Evolutionary conservation across 2,329 filamentous ascomycete genomes (phyloP), one percentile per base, ranked within the genome.

Genomic region (Paraphaeosphaeria minitans): DNA sequence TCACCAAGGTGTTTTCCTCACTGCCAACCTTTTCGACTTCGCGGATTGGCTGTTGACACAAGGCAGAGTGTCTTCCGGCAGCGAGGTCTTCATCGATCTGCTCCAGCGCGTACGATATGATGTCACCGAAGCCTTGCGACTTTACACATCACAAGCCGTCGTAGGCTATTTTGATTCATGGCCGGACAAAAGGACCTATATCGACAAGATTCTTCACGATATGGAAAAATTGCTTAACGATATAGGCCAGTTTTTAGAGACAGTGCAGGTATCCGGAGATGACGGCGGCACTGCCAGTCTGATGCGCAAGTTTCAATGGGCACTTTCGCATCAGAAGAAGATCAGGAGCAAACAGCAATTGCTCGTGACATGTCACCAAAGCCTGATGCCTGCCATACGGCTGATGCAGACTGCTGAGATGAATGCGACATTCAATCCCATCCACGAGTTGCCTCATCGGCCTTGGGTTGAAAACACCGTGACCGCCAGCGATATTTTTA

Each of bases 241-340:
- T 13, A 71, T 75, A 4, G 73, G 73, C 13, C 56, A 57, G 35
- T 69, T 68, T n/a, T 62, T 75, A 21, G 66, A 74, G 22, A 59
- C 64, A 45, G 65, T 67, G 19, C 65, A 63, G 33, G 61, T 60
- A 4, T 60, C 56, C 43, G 65, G 65, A 49, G 65, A 73, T 57
- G 65, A 69, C 16, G 57, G 63, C 14, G 65, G 66, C 52, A 55
- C 63, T 48, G 60, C 55, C 37, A 60, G 53, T 39, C 62, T 71
- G 55, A 70, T 59, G 58, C 68, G 65, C 14, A 73, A 66, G 56
- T 68, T 73, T 29, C 70, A 73, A 27, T 74, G 71, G 69, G 61
- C 69, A 3, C 31, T 73, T 13, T 61, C 60, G 33, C 67, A 75
- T 41, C 72, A 73, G 43, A 66, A 68, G 22, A 68, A 64, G 50